phyloP scores from a whole-genome alignment of 2,329 filamentous ascomycete species.

The Pleomassaria siparia region DNA sequence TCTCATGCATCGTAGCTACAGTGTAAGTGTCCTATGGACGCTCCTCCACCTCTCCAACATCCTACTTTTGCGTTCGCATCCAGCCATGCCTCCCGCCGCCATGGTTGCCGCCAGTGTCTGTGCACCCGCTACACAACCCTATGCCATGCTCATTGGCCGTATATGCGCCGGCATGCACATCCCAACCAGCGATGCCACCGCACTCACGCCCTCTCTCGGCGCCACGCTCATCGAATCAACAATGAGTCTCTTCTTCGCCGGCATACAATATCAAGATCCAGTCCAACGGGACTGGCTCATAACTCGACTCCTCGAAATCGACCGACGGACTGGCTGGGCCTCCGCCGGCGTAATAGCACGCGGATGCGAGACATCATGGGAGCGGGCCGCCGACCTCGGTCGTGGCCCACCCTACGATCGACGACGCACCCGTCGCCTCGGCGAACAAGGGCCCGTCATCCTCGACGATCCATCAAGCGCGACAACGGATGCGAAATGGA shows the following conservation, averaged over 20 bases:
- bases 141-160: slow-evolving; percentile 74
- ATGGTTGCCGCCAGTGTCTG: slow-evolving; percentile 83
- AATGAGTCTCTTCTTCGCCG: slow-evolving; percentile 84
- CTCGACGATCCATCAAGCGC: slow-evolving; percentile 12
- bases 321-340: slow-evolving; percentile 83
- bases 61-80: slow-evolving; percentile 78
- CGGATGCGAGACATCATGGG: slow-evolving; percentile 85
- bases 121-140: slow-evolving; percentile 68
- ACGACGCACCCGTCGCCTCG: slow-evolving; percentile 20
- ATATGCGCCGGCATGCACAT: slow-evolving; percentile 71
- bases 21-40: slow-evolving; percentile 85
- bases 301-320: slow-evolving; percentile 71
- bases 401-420: slow-evolving; percentile 70
- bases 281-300: slow-evolving; percentile 78
- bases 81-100: slow-evolving; percentile 85
- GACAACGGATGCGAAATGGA: background rate
- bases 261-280: slow-evolving; percentile 72
- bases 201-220: slow-evolving; percentile 75
- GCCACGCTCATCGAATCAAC: slow-evolving; percentile 80
- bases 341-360: slow-evolving; percentile 77
- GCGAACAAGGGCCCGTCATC: slow-evolving; percentile 25
- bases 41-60: slow-evolving; percentile 86
- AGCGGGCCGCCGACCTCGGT: slow-evolving; percentile 70
- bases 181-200: slow-evolving; percentile 41
- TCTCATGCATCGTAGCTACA: slow-evolving; percentile 79